Percentiles rank a stretch among this genome's conserved stretches.
Conservation (phyloP, 164 flowering plant genomes). For the Vitis amurensis region DNA sequence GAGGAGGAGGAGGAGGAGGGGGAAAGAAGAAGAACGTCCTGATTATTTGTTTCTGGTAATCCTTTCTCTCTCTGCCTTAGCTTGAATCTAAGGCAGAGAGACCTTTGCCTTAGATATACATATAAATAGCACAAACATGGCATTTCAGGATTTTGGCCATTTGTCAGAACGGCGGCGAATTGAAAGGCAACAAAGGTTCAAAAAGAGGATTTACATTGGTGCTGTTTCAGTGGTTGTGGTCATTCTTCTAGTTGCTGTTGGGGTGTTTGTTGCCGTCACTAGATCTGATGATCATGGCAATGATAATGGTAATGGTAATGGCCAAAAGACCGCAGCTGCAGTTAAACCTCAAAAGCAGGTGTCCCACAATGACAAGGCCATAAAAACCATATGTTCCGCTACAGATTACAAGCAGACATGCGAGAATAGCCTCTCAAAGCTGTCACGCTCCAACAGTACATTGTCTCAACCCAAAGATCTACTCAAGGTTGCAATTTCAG, state of each 20-base stretch:
- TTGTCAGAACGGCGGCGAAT: constrained; percentile 38
- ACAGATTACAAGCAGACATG: constrained; percentile 57
- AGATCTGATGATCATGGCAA: not conserved
- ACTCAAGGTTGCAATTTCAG: constrained; percentile 48
- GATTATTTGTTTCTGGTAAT: not conserved
- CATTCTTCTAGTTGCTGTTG: constrained; percentile 22
- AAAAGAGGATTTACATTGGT: constrained; percentile 30
- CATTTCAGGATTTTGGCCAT: constrained; percentile 53
- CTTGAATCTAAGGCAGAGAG: constrained; percentile 28
- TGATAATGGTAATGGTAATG: not conserved
- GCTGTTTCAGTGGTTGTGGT: constrained; percentile 16
- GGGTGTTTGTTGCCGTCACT: constrained; percentile 18
- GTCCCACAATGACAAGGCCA: constrained; percentile 16
- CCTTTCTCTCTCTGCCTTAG: constrained; percentile 30
- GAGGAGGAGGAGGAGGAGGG: not conserved
- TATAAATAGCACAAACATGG: constrained; percentile 27
- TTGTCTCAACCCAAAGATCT: constrained; percentile 38
- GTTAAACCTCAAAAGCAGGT: not conserved
- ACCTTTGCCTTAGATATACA: constrained; percentile 9
- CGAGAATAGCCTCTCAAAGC: constrained; percentile 31
- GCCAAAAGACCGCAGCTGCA: not conserved
- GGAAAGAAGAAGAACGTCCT: constrained; percentile 7
- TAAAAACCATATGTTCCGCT: constrained; percentile 41
- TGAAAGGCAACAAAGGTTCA: constrained; percentile 31
- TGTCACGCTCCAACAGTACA: constrained; percentile 7